phyloP scores from a whole-genome alignment of 164 flowering plant species.

The Magnolia sinica region DNA sequence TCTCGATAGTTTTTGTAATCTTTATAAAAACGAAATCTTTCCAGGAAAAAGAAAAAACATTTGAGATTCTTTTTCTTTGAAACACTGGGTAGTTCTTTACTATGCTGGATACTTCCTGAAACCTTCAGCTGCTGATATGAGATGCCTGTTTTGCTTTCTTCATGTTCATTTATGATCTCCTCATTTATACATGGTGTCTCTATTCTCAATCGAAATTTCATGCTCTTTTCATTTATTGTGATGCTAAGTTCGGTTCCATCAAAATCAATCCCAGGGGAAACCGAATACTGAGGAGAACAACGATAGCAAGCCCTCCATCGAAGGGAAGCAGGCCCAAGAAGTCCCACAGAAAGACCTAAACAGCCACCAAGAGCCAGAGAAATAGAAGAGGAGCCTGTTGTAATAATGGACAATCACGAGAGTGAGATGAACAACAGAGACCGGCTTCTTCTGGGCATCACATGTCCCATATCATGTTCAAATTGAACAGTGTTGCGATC shows the following conservation, averaged over 20 bases:
- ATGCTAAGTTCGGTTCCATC: not conserved
- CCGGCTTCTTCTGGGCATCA: not conserved
- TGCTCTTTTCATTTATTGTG: not conserved
- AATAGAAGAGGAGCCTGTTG: not conserved
- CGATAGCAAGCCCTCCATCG: constrained; percentile 6
- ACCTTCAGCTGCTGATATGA: not conserved
- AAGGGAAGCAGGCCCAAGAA: constrained; percentile 6
- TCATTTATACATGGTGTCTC: not conserved
- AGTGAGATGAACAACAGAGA: not conserved
- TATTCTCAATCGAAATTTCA: not conserved
- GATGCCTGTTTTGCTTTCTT: too few species aligned
- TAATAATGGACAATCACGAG: too few species aligned
- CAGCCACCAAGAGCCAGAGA: not conserved
- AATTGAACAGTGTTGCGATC: not conserved
- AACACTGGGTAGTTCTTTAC: not conserved
- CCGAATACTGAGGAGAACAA: constrained; percentile 26
- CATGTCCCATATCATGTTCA: not conserved
- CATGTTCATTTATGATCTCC: too few species aligned
- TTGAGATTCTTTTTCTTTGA: too few species aligned
- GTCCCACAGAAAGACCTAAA: constrained; percentile 5
- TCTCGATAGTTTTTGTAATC: too few species aligned
- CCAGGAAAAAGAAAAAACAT: too few species aligned
- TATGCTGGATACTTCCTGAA: not conserved
- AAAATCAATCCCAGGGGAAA: constrained; percentile 32
- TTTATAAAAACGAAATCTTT: too few species aligned